Conservation (phyloP, 768 basidiomycete species). For the Kwoniella newhampshirensis region DNA sequence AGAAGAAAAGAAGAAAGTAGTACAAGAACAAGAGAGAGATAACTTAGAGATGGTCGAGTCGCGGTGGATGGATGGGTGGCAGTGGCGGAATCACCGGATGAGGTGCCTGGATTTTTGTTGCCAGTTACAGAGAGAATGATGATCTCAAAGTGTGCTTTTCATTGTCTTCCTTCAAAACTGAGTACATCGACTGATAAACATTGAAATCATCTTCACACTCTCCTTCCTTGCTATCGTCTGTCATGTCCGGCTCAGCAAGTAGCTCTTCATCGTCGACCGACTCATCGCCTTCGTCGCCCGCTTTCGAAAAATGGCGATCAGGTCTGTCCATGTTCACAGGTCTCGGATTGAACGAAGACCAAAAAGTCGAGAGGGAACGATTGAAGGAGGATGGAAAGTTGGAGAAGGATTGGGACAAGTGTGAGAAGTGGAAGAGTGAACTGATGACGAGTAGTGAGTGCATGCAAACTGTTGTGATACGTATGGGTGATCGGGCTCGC, state of each 20-base stretch:
- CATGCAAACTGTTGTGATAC: too few species aligned
- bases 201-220: too few species aligned
- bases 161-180: too few species aligned
- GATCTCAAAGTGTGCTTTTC: too few species aligned
- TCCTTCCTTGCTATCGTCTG: too few species aligned
- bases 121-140: too few species aligned
- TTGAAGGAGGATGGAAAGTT: conserved; percentile 50
- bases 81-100: neutral
- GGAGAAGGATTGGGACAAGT: conserved; percentile 57
- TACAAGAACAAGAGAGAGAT: neutral
- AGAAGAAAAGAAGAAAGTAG: neutral
- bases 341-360: conserved; percentile 58
- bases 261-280: conserved; percentile 8
- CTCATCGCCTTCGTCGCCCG: conserved; percentile 10
- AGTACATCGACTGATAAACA: too few species aligned
- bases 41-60: neutral
- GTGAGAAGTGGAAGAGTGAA: conserved; percentile 70
- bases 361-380: conserved; percentile 50
- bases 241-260: too few species aligned
- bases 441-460: conserved; percentile 68
- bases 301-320: conserved; percentile 61
- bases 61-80: neutral
- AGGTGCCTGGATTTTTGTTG: conserved; percentile 1
- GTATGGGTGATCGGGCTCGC: too few species aligned
- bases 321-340: conserved; percentile 60